Conservation (phyloP, 139 green algal species). For the Dunaliella primolecta region DNA sequence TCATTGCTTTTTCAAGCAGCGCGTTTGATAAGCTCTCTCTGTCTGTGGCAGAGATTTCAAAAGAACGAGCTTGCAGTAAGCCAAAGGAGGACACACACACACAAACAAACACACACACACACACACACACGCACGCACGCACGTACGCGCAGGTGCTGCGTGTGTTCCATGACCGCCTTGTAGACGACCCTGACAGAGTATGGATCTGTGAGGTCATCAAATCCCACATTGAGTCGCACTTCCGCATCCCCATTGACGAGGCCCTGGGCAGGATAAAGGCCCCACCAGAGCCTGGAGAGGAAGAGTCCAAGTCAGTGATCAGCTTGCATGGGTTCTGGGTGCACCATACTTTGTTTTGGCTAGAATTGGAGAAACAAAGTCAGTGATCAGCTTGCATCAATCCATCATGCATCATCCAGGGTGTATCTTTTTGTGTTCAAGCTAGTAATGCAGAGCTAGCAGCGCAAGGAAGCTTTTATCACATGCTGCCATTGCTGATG, state of each 20-base stretch:
- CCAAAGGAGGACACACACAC: no score
- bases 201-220: constrained; percentile 42
- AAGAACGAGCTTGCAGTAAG: no score
- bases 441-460: neutral
- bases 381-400: neutral
- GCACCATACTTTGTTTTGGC: neutral
- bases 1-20: no score
- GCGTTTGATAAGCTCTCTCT: no score
- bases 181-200: constrained; percentile 55
- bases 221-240: constrained; percentile 12
- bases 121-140: neutral
- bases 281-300: neutral
- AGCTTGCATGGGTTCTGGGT: no score
- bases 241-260: constrained; percentile 13
- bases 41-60: no score
- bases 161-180: constrained; percentile 69
- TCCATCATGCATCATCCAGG: no score
- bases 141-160: constrained; percentile 43
- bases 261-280: neutral
- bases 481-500: no score
- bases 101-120: neutral
- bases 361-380: neutral
- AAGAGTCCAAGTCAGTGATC: neutral
- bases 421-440: neutral
- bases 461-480: no score